These are phyloP conservation scores for Thermothielavioides terrestris DNA, from an alignment of 495 filamentous ascomycete genomes.

Conservation along the genomic window DNA sequence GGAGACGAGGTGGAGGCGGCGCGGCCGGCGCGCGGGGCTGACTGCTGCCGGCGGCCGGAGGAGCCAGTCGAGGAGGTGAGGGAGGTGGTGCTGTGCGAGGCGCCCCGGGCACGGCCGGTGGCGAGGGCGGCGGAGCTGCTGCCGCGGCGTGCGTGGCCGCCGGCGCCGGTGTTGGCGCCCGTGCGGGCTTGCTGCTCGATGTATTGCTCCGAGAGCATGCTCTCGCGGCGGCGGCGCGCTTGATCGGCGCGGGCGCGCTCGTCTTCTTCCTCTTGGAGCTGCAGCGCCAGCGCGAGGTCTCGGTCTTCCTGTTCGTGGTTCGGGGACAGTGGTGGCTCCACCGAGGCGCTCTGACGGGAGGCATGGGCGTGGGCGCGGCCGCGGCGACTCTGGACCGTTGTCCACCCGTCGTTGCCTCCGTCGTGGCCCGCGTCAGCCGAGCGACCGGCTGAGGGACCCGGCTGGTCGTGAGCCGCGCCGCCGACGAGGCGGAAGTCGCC, in stretches of 20 bases:
- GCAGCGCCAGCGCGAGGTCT: conserved; percentile 68
- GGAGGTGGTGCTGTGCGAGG: conserved; percentile 14
- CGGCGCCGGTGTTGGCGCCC: conserved; percentile 1
- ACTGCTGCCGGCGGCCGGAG: not conserved
- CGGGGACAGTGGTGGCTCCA: conserved; percentile 28
- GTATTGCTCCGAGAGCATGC: conserved; percentile 45
- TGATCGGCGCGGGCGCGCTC: conserved; percentile 49
- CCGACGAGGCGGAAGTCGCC: conserved; percentile 87
- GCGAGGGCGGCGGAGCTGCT: not conserved
- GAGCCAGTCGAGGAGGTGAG: not conserved
- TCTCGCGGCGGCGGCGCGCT: conserved; percentile 41
- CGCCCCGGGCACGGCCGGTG: not conserved
- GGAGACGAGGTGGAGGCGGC: not conserved
- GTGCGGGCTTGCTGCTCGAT: conserved; percentile 45
- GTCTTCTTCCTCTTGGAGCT: conserved; percentile 78
- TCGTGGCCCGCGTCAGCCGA: not conserved
- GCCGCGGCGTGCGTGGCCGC: conserved; percentile 2
- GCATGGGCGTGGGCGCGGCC: conserved; percentile 23
- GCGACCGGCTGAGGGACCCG: conserved; percentile 8
- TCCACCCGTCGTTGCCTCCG: conserved; percentile 36
- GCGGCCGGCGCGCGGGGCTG: not conserved
- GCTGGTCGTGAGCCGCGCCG: conserved; percentile 30
- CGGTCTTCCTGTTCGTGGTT: conserved; percentile 62
- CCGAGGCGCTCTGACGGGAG: conserved; percentile 13
- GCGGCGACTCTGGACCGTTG: conserved; percentile 39